A percentile compares a stretch with the other conserved stretches of the same genome.
phyloP scores from a whole-genome alignment of 192 early-diverging fungal genomes.

The Phycomyces blakesleeanus region DNA sequence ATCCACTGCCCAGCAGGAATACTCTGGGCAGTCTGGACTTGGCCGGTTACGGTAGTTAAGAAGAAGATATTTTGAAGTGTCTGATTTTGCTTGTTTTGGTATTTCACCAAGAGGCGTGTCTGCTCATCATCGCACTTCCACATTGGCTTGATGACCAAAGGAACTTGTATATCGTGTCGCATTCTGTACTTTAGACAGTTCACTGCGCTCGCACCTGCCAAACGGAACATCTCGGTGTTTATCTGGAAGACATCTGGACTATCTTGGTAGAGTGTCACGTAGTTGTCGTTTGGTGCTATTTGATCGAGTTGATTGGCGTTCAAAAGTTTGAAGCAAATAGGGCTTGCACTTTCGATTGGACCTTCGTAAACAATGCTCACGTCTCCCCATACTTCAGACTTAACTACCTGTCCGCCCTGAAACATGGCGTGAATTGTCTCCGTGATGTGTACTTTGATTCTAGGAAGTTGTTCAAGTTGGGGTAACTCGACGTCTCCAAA shows the following conservation, averaged over 20 bases:
- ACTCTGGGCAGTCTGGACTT: constrained; percentile 43
- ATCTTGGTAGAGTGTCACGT: constrained; percentile 28
- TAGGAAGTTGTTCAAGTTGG: not conserved
- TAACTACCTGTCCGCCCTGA: constrained; percentile 39
- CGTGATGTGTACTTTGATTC: constrained; percentile 25
- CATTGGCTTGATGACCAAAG: constrained; percentile 38
- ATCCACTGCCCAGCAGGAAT: constrained; percentile 48
- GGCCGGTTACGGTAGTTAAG: constrained; percentile 42
- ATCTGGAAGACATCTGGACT: constrained; percentile 34
- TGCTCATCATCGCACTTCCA: constrained; percentile 54
- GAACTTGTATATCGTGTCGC: constrained; percentile 17
- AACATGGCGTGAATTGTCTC: constrained; percentile 44
- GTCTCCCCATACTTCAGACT: constrained; percentile 47
- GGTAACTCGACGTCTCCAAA: not conserved
- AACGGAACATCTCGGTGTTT: constrained; percentile 33
- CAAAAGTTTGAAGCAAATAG: constrained; percentile 31
- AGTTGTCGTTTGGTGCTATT: constrained; percentile 34
- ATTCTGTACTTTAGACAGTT: constrained; percentile 26
- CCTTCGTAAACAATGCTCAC: constrained; percentile 37
- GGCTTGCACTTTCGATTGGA: constrained; percentile 15
- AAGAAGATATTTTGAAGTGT: constrained; percentile 42
- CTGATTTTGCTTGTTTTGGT: constrained; percentile 33
- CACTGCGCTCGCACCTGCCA: constrained; percentile 11
- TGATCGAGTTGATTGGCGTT: constrained; percentile 35
- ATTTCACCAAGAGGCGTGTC: constrained; percentile 45